Percentiles rank a stretch among this genome's conserved stretches.
phyloP scores from a whole-genome alignment of 2,329 filamentous ascomycete genomes.

The Knoxdaviesia capensis region DNA sequence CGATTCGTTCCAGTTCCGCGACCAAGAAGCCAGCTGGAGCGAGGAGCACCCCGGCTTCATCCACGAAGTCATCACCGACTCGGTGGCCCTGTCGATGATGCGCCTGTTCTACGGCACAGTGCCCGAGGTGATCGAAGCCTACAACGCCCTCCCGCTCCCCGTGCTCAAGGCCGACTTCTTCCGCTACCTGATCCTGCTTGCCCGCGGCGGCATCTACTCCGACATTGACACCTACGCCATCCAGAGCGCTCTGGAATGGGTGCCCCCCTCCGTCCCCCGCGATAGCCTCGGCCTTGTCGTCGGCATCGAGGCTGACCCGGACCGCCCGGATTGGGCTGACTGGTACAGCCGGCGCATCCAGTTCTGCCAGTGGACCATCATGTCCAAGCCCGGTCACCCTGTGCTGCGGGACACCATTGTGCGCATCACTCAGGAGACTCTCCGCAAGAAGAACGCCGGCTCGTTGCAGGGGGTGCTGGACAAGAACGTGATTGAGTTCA shows the following conservation, averaged over 20 bases:
- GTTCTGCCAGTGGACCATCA: constrained; percentile 99
- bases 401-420: constrained; percentile 74
- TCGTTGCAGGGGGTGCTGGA: constrained; percentile 35
- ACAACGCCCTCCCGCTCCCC: constrained; percentile 49
- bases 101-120: constrained; percentile 70
- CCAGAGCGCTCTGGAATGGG: constrained; percentile 69
- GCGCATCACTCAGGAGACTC: constrained; percentile 65
- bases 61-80: constrained; percentile 92
- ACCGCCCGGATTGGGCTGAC: constrained; percentile 75
- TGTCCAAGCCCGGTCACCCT: constrained; percentile 84
- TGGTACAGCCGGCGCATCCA: constrained; percentile 96
- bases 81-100: constrained; percentile 62
- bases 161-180: constrained; percentile 68
- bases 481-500: constrained; percentile 78
- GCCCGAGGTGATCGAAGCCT: constrained; percentile 62
- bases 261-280: constrained; percentile 58
- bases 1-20: constrained; percentile 59
- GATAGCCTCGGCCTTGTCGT: constrained; percentile 69
- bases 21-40: constrained; percentile 78
- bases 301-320: constrained; percentile 91
- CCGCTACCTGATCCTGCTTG: constrained; percentile 47
- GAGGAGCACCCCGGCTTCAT: constrained; percentile 75
- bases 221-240: constrained; percentile 85
- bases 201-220: constrained; percentile 51
- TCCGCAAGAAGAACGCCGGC: constrained; percentile 50